Evolutionary conservation across 2,329 filamentous ascomycete species (phyloP), one percentile per base, ranked within the genome.

Genomic region (Nannizzia gypsea): DNA sequence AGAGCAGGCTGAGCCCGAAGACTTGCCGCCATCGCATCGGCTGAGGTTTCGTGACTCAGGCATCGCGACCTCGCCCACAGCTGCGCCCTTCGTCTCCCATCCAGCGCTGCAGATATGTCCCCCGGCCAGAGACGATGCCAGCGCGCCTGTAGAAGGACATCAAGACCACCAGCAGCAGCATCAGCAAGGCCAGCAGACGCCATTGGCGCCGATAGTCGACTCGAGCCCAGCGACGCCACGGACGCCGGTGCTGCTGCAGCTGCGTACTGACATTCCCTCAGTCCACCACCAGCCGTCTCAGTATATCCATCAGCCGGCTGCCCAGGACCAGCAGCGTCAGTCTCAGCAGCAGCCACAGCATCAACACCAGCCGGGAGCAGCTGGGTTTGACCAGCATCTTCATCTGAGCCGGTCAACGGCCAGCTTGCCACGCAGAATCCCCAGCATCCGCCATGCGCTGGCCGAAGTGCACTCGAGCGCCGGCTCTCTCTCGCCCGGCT

Each of bases 401-500:
- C 71, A 73, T n/a, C 69, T 73, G 24, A 76, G 74, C 62, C 60
- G 70, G 17, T 78, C 76, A 20, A 71, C 74, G 1, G 69, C 72
- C 46, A 77, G 76, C 61, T 66, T 77, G 22, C 73, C 73, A 3
- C 72, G 69, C 40, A 73, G 77, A 34, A 75, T 74, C 4, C 74
- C 76, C 22, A 79, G 77, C 66, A 63, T 77, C 26, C 71, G 74
- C 62, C 72, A 72, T 6, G 67, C 73, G 15, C 68, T 76, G 24
- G 69, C 69, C 26, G 56, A 58, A 34, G 62, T 71, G 3, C 67
- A 72, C 48, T 73, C 74, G 11, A 75, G 72, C 58, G 71, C 73
- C 3, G 76, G 73, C 5, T 78, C 77, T 0, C 66, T 78, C 20
- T 79, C 83, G 1, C 80, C 86, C 11, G 86, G 81, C 66, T 90